phyloP scores from a whole-genome alignment of 1,284 basidiomycete species.

The Fomitiporia mediterranea region DNA sequence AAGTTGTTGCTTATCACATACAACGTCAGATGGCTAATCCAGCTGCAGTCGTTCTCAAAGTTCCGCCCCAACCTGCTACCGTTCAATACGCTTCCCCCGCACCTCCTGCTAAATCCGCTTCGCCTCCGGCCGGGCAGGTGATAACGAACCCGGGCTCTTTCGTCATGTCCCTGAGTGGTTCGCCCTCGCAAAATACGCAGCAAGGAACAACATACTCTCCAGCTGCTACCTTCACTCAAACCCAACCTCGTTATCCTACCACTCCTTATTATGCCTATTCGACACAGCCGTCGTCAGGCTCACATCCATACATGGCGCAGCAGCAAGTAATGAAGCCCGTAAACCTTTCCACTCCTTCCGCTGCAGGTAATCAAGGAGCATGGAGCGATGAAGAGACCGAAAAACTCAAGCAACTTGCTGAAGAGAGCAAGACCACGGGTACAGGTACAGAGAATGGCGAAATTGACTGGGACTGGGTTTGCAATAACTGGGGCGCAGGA shows the following conservation, averaged over 20 bases:
- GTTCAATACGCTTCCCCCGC: conserved; percentile 27
- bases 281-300: conserved; percentile 19
- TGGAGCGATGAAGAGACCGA: conserved; percentile 76
- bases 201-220: conserved; percentile 40
- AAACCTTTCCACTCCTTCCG: conserved; percentile 22
- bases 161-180: conserved; percentile 52
- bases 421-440: conserved; percentile 49
- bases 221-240: conserved; percentile 12
- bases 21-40: conserved; percentile 68
- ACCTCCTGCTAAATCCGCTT: conserved; percentile 26
- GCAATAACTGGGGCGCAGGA: conserved; percentile 63
- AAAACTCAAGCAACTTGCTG: conserved; percentile 57
- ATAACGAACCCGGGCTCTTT: conserved; percentile 69
- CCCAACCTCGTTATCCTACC: conserved; percentile 44
- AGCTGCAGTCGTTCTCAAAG: conserved; percentile 53
- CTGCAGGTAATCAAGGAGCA: conserved; percentile 51
- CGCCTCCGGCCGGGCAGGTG: conserved; percentile 33
- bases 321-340: conserved; percentile 22
- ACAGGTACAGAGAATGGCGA: conserved; percentile 40
- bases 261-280: conserved; percentile 53
- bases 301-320: conserved; percentile 20
- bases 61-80: conserved; percentile 45
- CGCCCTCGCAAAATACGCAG: conserved; percentile 31
- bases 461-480: conserved; percentile 73
- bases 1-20: conserved; percentile 1